phyloP scores from a whole-genome alignment of 2,329 filamentous ascomycete genomes.

The Tolypocladium album region DNA sequence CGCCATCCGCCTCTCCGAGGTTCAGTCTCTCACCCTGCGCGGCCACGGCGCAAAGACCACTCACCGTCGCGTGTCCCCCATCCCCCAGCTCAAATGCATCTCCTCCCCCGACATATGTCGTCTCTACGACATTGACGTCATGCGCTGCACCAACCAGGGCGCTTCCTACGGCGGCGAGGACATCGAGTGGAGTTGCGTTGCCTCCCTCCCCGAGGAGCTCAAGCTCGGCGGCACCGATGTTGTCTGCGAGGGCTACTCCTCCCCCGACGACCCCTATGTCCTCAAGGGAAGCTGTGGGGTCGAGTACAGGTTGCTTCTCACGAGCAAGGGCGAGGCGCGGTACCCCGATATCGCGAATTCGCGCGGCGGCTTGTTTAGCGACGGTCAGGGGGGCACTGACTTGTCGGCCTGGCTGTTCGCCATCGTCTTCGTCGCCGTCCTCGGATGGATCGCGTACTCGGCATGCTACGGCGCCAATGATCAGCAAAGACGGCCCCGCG shows the following conservation, averaged over 20 bases:
- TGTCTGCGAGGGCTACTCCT: conserved; percentile 78
- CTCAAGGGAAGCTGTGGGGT: conserved; percentile 87
- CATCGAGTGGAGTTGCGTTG: conserved; percentile 82
- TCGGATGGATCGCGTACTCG: conserved; percentile 51
- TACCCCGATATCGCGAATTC: conserved; percentile 47
- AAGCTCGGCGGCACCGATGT: conserved; percentile 80
- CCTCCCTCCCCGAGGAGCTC: conserved; percentile 47
- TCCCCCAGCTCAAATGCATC: conserved; percentile 71
- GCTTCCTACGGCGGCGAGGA: conserved; percentile 69
- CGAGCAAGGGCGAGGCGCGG: conserved; percentile 60
- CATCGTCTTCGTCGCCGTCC: conserved; percentile 48
- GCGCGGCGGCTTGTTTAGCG: conserved; percentile 22
- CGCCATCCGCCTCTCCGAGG: conserved; percentile 47
- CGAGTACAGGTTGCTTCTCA: conserved; percentile 74
- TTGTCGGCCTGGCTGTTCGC: conserved; percentile 42
- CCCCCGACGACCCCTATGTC: conserved; percentile 70
- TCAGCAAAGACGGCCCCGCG: conserved; percentile 5
- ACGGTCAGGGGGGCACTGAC: conserved; percentile 18
- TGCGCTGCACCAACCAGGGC: conserved; percentile 86
- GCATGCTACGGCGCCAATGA: conserved; percentile 25
- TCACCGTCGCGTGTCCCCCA: conserved; percentile 62
- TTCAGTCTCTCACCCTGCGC: conserved; percentile 71
- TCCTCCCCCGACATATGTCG: conserved; percentile 54
- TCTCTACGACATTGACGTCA: conserved; percentile 64
- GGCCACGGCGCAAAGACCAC: conserved; percentile 53